These are phyloP conservation scores for Neospermospora avenae DNA, from an alignment of 2,329 filamentous ascomycete species.

Conservation along the genomic window DNA sequence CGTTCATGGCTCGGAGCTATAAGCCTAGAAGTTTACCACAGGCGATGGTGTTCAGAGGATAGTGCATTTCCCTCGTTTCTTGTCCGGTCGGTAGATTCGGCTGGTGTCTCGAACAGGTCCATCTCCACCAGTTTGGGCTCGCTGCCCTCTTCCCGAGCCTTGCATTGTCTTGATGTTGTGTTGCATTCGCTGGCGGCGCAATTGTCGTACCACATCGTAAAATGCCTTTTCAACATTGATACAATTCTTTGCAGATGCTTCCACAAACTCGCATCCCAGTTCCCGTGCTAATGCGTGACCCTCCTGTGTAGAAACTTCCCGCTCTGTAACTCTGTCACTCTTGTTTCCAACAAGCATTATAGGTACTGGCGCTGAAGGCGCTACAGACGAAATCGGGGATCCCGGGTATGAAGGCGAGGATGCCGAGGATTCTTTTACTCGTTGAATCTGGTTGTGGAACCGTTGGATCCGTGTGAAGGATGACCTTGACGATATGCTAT, in stretches of 20 bases:
- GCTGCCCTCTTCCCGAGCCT: constrained; percentile 25
- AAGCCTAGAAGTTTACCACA: constrained; percentile 7
- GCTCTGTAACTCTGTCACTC: constrained; percentile 91
- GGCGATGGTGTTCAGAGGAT: constrained; percentile 34
- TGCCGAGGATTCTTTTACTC: constrained; percentile 88
- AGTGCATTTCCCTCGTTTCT: constrained; percentile 29
- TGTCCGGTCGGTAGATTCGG: constrained; percentile 30
- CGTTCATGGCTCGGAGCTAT: constrained; percentile 18
- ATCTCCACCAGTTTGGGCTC: constrained; percentile 24
- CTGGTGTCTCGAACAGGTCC: constrained; percentile 26
- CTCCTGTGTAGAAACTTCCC: constrained; percentile 95
- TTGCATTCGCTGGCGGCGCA: constrained; percentile 74
- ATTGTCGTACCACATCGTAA: constrained; percentile 90
- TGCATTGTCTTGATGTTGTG: constrained; percentile 20
- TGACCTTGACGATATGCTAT: constrained; percentile 95
- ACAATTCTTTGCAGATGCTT: constrained; percentile 95
- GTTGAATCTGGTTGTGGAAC: constrained; percentile 94
- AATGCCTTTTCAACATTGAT: constrained; percentile 99
- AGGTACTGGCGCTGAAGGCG: constrained; percentile 62
- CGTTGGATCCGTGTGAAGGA: constrained; percentile 93
- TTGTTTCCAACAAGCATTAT: constrained; percentile 99
- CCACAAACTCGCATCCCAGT: constrained; percentile 92
- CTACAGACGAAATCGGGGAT: constrained; percentile 61
- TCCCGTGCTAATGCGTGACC: constrained; percentile 88
- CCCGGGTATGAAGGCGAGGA: constrained; percentile 75